A percentile compares a stretch with the other conserved stretches of the same genome.
These are phyloP conservation scores for Blastobotrys petasosporus DNA, from an alignment of 1,139 yeast species.

Conservation along the genomic window DNA sequence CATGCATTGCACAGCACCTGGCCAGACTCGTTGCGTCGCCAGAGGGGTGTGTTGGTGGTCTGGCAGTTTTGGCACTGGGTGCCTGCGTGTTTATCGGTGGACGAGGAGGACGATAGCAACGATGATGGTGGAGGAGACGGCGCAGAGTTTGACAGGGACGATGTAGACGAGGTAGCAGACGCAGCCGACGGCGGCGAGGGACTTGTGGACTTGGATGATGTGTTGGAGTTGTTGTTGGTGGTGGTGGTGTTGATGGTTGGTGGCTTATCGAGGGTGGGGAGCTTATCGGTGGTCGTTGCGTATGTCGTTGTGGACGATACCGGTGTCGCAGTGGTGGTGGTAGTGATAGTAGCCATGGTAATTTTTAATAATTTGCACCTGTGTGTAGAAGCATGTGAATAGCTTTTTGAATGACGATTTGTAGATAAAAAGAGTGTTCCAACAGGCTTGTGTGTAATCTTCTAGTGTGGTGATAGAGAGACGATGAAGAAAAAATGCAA, in stretches of 20 bases:
- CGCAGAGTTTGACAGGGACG: too few species aligned
- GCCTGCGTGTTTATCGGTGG: constrained; percentile 1
- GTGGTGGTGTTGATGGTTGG: not conserved
- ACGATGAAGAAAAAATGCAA: not conserved
- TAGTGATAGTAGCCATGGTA: constrained; percentile 8
- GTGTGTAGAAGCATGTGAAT: constrained; percentile 3
- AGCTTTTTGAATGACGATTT: too few species aligned
- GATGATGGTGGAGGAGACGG: too few species aligned
- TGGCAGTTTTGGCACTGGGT: constrained; percentile 74
- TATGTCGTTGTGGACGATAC: not conserved
- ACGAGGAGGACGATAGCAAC: too few species aligned
- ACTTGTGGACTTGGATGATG: not conserved
- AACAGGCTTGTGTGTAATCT: too few species aligned
- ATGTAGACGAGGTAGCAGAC: too few species aligned
- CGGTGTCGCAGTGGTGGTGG: constrained; percentile 3
- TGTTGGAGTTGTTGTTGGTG: not conserved
- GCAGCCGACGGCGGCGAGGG: too few species aligned
- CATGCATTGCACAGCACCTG: constrained; percentile 94
- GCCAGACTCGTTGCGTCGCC: constrained; percentile 94
- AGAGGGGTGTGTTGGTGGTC: constrained; percentile 87
- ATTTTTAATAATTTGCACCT: not conserved
- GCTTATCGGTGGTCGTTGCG: constrained; percentile 1
- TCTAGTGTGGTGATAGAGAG: too few species aligned
- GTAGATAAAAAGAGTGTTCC: too few species aligned
- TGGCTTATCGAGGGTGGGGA: not conserved